Conservation (phyloP, 2,329 filamentous ascomycete species). For the Trichoderma atroviride region DNA sequence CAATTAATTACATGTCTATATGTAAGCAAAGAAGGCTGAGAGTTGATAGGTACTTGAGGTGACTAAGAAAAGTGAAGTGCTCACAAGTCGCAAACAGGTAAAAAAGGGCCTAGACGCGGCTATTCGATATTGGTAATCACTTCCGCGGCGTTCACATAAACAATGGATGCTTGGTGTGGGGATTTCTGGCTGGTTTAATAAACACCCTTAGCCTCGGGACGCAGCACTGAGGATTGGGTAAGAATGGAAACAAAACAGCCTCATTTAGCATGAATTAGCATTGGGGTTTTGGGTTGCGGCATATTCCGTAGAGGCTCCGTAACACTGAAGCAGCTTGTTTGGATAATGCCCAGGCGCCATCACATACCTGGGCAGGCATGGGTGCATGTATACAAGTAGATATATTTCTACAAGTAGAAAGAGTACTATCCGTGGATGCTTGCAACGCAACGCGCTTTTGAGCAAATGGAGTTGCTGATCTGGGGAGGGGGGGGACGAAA, state of each 20-base stretch:
- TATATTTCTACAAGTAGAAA: neutral
- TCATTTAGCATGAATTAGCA: neutral
- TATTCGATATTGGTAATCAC: slow-evolving; percentile 7
- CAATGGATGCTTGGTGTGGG: neutral
- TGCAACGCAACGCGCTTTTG: neutral
- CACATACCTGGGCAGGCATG: neutral
- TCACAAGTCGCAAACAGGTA: neutral
- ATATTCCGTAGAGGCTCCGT: neutral
- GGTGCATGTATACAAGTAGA: neutral
- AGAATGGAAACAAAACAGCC: neutral
- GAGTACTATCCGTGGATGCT: too few relatives aligned
- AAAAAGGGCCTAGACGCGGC: neutral
- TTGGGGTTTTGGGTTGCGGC: neutral
- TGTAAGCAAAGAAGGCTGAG: neutral
- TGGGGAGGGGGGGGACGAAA: neutral
- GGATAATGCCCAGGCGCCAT: neutral
- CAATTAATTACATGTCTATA: neutral
- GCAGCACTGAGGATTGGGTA: neutral
- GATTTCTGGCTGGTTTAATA: neutral
- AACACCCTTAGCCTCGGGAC: slow-evolving; percentile 8
- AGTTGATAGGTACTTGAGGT: neutral
- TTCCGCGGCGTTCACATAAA: slow-evolving; percentile 11
- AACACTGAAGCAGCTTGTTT: neutral
- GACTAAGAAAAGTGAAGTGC: neutral
- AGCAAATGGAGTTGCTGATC: neutral